Conservation (phyloP, 768 basidiomycete genomes). For the Tricholoma furcatifolium region DNA sequence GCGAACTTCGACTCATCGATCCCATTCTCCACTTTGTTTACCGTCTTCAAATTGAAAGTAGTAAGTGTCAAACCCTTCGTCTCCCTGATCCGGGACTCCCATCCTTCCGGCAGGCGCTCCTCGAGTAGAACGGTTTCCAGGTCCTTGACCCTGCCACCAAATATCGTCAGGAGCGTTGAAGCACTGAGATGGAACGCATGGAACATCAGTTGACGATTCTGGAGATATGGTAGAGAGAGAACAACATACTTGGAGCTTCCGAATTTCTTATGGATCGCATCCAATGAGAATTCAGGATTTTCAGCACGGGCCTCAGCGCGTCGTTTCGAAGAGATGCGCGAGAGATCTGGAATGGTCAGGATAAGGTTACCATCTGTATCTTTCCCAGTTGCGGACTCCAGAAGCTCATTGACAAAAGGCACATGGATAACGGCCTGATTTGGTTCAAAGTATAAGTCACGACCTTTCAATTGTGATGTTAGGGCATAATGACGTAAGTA, state of each 20-base stretch:
- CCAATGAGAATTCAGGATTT: conserved; percentile 59
- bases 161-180: conserved; percentile 61
- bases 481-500: conserved; percentile 15
- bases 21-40: conserved; percentile 37
- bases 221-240: background rate
- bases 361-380: conserved; percentile 42
- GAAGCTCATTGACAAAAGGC: conserved; percentile 52
- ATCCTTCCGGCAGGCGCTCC: conserved; percentile 68
- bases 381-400: conserved; percentile 59
- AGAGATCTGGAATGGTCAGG: conserved; percentile 59
- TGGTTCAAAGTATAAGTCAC: conserved; percentile 41
- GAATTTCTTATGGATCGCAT: conserved; percentile 55
- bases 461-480: conserved; percentile 37
- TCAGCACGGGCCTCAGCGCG: conserved; percentile 50
- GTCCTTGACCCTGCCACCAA: conserved; percentile 62
- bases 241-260: conserved; percentile 68
- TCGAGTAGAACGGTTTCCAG: conserved; percentile 57
- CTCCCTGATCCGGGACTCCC: conserved; percentile 61
- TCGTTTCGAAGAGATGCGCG: conserved; percentile 56
- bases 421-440: conserved; percentile 55
- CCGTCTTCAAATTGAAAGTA: conserved; percentile 47
- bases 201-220: background rate
- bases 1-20: conserved; percentile 37
- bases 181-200: conserved; percentile 37
- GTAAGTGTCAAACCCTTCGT: conserved; percentile 59